phyloP scores from a whole-genome alignment of 208 protist genomes.

The Leptomonas seymouri region DNA sequence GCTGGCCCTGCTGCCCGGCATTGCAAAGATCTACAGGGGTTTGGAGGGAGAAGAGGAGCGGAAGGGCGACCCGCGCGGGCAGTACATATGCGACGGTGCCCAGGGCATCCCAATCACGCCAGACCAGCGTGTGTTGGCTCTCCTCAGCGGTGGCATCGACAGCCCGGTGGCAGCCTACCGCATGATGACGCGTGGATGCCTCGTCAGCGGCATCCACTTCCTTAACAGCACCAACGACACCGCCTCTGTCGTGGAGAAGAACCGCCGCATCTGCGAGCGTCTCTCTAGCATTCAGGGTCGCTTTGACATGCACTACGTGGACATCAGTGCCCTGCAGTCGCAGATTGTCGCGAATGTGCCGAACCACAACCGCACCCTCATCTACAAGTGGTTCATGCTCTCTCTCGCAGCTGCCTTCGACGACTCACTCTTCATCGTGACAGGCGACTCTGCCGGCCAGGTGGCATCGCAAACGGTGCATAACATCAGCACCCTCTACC shows the following conservation, averaged over 20 bases:
- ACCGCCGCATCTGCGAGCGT: conserved; percentile 63
- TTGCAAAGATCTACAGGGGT: conserved; percentile 73
- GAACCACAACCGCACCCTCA: conserved; percentile 80
- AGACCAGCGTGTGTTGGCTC: conserved; percentile 59
- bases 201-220: conserved; percentile 76
- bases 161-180: conserved; percentile 87
- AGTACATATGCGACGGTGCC: conserved; percentile 51
- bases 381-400: conserved; percentile 92
- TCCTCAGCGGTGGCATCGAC: conserved; percentile 86
- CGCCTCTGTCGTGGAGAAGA: conserved; percentile 76
- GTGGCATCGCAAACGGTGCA: conserved; percentile 86
- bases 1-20: conserved; percentile 68
- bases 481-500: conserved; percentile 84
- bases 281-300: conserved; percentile 71
- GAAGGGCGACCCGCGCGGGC: conserved; percentile 69
- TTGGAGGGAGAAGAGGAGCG: conserved; percentile 22
- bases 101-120: conserved; percentile 73
- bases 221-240: conserved; percentile 88
- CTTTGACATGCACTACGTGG: conserved; percentile 84
- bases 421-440: conserved; percentile 65
- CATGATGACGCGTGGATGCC: conserved; percentile 86
- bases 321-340: conserved; percentile 81
- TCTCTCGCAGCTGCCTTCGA: conserved; percentile 62
- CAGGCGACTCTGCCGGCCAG: conserved; percentile 79
- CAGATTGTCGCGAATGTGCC: conserved; percentile 81